Evolutionary conservation across 495 filamentous ascomycete genomes (phyloP), one percentile per base, ranked within the genome.

Genomic region (Annulohypoxylon maeteangense): DNA sequence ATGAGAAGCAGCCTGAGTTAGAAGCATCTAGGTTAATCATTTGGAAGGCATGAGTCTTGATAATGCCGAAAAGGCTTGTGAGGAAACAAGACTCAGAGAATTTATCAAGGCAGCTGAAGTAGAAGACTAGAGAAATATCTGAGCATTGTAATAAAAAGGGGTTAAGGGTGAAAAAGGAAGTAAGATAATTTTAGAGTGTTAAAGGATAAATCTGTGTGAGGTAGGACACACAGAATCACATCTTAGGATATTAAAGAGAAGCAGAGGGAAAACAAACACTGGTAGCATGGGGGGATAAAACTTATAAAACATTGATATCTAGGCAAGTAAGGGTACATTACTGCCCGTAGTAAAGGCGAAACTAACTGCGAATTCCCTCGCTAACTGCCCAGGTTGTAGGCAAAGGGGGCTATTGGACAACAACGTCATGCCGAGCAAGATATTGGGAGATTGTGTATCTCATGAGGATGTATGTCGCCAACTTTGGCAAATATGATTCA

Each of bases 181-280:
- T 10, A 25, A 48, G 45, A 48, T 27, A 4, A 51, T 10, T 54
- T 23, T 16, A 0, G 48, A 18, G 14, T 20, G 7, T n/a, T 54
- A 34, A 29, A 34, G n/a, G 48, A 53, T 12, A 54, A 10, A 16
- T 32, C 29, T 32, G 29, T 34, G 50, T 29, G 14, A 45, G 14
- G 32, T 57, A 40, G 34, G 55, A 42, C 20, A 58, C 23, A 42
- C 36, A 29, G 55, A 42, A 32, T 44, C 22, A 55, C 32, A 48
- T 29, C 25, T 3, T 29, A 8, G 45, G 18, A 25, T 20, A 45
- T 23, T 29, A 14, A 29, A 51, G 23, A 16, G 47, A 29, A 29
- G 23, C 47, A 27, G 14, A 62, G 42, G 20, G 18, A 11, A 23
- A 32, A 16, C 45, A 27, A 38, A 51, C 18, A 38, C 27, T 36